Evolutionary conservation across 305 asterid genomes (phyloP).

Genomic region (Fraxinus latifolia): DNA sequence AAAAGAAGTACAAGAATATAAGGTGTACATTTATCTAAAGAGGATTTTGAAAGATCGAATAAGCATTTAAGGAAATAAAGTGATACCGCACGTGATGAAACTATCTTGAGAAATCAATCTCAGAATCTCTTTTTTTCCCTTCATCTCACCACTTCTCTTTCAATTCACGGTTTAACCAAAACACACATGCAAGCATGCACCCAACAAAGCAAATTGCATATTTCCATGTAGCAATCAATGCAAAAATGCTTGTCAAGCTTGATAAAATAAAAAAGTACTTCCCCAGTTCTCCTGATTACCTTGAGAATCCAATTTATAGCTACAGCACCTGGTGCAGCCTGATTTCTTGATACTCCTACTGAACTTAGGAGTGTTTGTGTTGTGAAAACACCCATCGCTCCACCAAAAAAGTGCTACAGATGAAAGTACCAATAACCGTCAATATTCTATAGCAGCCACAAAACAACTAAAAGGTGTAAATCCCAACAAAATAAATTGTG

Average conservation of each 20-base stretch:
- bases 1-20: neutral
- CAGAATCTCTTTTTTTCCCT: neutral
- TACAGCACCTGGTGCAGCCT: constrained; percentile 64
- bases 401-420: constrained; percentile 85
- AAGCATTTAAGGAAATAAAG: neutral
- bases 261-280: neutral
- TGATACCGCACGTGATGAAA: neutral
- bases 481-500: neutral
- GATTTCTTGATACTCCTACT: constrained; percentile 67
- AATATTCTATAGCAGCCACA: constrained; percentile 17
- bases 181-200: neutral
- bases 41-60: neutral
- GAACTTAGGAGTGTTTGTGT: constrained; percentile 80
- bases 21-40: neutral
- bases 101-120: neutral
- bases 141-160: neutral
- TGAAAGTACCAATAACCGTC: constrained; percentile 21
- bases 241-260: constrained; percentile 3
- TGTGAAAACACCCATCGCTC: constrained; percentile 95
- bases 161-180: constrained; percentile 1
- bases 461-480: constrained; percentile 9
- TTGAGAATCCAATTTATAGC: constrained; percentile 95
- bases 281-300: constrained; percentile 38
- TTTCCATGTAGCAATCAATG: constrained; percentile 4
- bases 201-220: constrained; percentile 1